Evolutionary conservation across 208 protist species (phyloP).

Genomic region (Kentomonas sorsogonicus): DNA sequence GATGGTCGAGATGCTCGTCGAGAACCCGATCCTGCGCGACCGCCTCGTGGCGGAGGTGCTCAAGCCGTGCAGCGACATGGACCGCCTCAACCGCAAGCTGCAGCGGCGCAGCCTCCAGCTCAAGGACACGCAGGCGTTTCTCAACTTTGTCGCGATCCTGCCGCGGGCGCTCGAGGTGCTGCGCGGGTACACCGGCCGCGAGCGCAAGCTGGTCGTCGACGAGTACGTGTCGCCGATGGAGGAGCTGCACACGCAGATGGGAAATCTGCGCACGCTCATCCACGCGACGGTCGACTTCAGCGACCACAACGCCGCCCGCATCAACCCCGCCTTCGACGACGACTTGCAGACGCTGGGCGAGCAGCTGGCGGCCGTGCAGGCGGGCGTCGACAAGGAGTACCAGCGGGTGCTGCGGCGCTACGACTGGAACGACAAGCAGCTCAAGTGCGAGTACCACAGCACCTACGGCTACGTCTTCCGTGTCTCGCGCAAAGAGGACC

Average conservation of each 20-base stretch:
- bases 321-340: conserved; percentile 93
- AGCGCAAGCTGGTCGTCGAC: conserved; percentile 73
- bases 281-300: conserved; percentile 73
- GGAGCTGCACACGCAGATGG: conserved; percentile 80
- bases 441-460: conserved; percentile 89
- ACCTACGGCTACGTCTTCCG: conserved; percentile 90
- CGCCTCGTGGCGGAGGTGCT: conserved; percentile 77
- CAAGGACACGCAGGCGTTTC: conserved; percentile 85
- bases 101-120: conserved; percentile 70
- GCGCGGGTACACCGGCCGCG: conserved; percentile 46
- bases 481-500: conserved; percentile 89
- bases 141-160: conserved; percentile 76
- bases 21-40: conserved; percentile 84
- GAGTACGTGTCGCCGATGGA: conserved; percentile 83
- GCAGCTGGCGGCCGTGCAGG: conserved; percentile 48
- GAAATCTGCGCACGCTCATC: conserved; percentile 77
- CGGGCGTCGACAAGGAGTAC: conserved; percentile 81
- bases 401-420: conserved; percentile 48
- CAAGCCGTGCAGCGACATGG: conserved; percentile 90
- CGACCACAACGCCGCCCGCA: conserved; percentile 69
- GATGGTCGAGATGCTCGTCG: conserved; percentile 91
- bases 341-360: conserved; percentile 82
- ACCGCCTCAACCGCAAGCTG: conserved; percentile 89
- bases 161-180: conserved; percentile 65
- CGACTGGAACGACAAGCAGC: conserved; percentile 82